Base-by-base conservation (phyloP, 495 filamentous ascomycete species). In the Rusavskia elegans region DNA sequence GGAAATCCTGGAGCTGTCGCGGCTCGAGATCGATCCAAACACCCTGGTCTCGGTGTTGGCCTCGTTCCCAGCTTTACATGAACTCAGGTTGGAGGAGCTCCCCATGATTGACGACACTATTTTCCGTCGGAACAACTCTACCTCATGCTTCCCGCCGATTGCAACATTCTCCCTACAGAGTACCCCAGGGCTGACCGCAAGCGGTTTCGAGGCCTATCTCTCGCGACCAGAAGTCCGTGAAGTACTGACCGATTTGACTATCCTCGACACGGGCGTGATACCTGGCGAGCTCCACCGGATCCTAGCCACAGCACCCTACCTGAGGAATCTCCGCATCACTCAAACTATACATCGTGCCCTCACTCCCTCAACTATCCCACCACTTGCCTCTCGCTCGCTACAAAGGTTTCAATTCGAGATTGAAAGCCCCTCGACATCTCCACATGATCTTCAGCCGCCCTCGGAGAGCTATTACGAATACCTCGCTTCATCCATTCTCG, bases 341-440 rank as follows among this genome's bases (percentile, higher is more conserved):
- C 79, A 87, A 52, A 76, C 72, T 45, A 82, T 88, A 16, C 60
- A 76, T 3, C 75, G 76, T 3, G 75, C 82, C 2, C 82, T 95
- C 60, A 79, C 81, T 9, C 66, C 69, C 29, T 65, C 72, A 14
- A 63, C 70, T 37, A 65, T 84, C 6, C 83, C 80, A 9, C 80
- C 76, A 1, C 65, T 96, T 25, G 64, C 71, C 19, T 92, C 85
- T 11, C 65, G 63, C 30, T 80, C 79, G 8, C 75, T 98, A 36
- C 66, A 68, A 51, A 80, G 73, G 0, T 64, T 98, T 2, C 80
- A 88, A 55, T 97, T 80, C 62, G 92, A 95, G 62, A 87, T 98
- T 61, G 79, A 73, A 45, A 76, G 81, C 17, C 68, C 72, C 0
- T 66, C 71, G 20, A 42, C 32, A 39, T 52, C 45, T 14, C 62